Evolutionary conservation across 176 grass and related monocot genomes (phyloP).

Genomic region (Rhynchospora breviuscula): DNA sequence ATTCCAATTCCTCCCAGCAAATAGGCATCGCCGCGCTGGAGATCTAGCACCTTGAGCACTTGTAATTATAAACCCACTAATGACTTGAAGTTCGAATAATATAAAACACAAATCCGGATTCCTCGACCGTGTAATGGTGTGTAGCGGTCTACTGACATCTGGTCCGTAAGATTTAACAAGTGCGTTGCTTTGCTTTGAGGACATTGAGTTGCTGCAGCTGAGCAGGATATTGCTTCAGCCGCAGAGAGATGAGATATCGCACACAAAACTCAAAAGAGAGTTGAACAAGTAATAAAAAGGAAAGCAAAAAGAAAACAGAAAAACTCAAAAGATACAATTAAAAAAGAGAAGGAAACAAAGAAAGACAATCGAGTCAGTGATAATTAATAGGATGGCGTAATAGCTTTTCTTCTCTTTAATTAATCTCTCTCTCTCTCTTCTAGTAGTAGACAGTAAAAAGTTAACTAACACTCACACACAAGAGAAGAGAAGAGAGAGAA

Average conservation of each 20-base stretch:
- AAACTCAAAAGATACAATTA: neutral
- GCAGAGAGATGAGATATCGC: neutral
- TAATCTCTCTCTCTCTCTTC: neutral
- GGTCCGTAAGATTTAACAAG: neutral
- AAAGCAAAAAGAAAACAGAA: neutral
- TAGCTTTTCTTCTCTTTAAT: neutral
- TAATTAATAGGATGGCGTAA: slow-evolving; percentile 7
- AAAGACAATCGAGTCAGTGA: slow-evolving; percentile 24
- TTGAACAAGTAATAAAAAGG: neutral
- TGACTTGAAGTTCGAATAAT: neutral
- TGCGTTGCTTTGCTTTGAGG: too few relatives aligned
- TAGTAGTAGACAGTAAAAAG: neutral
- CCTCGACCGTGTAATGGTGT: neutral
- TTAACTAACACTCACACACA: neutral
- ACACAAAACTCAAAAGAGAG: neutral
- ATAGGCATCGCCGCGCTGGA: neutral
- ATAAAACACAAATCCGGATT: neutral
- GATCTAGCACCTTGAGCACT: neutral
- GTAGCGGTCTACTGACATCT: neutral
- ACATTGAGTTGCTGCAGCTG: too few relatives aligned
- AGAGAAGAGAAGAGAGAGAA: neutral
- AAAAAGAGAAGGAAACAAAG: neutral
- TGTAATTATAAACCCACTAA: neutral
- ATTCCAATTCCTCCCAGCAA: neutral
- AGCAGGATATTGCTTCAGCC: neutral